These are phyloP conservation scores for Cytospora piceae DNA, from an alignment of 2,329 filamentous ascomycete genomes.

Conservation along the genomic window DNA sequence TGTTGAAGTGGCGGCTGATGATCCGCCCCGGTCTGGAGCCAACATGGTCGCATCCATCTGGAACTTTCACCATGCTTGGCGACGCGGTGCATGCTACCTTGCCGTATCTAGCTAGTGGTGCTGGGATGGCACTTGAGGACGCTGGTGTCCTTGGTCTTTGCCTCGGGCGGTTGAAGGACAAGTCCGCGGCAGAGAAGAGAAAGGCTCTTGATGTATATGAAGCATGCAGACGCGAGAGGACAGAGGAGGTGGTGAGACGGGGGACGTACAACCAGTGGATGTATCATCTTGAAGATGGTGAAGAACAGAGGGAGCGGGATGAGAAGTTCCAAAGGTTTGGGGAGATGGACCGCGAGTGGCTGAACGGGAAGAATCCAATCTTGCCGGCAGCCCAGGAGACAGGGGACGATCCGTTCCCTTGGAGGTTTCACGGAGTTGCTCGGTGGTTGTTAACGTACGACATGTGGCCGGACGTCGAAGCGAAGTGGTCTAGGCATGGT, in stretches of 20 bases:
- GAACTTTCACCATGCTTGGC: slow-evolving; percentile 62
- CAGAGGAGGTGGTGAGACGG: slow-evolving; percentile 61
- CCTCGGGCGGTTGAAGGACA: slow-evolving; percentile 50
- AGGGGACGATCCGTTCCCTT: slow-evolving; percentile 46
- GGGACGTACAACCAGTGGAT: slow-evolving; percentile 65
- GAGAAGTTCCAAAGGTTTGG: slow-evolving; percentile 39
- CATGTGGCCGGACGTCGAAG: slow-evolving; percentile 44
- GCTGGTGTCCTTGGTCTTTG: slow-evolving; percentile 61
- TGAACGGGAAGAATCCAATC: slow-evolving; percentile 33
- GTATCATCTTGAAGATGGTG: slow-evolving; percentile 64
- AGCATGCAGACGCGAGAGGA: slow-evolving; percentile 59
- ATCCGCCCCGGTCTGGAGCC: slow-evolving; percentile 56
- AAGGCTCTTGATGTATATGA: slow-evolving; percentile 55
- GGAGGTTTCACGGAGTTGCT: slow-evolving; percentile 45
- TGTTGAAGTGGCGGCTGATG: slow-evolving; percentile 64
- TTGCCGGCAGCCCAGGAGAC: slow-evolving; percentile 38
- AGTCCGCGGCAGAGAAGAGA: slow-evolving; percentile 41
- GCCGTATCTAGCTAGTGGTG: slow-evolving; percentile 61
- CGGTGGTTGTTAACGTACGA: slow-evolving; percentile 47
- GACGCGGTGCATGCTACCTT: slow-evolving; percentile 68
- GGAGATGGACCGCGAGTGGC: slow-evolving; percentile 39
- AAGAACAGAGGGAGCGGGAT: slow-evolving; percentile 59
- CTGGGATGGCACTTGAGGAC: slow-evolving; percentile 65
- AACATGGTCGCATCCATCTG: slow-evolving; percentile 59
- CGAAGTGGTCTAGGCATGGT: slow-evolving; percentile 36